Percentiles rank a stretch among this genome's conserved stretches.
phyloP scores from a whole-genome alignment of 2,329 filamentous ascomycete species.

The Cordyceps cateniannulata region DNA sequence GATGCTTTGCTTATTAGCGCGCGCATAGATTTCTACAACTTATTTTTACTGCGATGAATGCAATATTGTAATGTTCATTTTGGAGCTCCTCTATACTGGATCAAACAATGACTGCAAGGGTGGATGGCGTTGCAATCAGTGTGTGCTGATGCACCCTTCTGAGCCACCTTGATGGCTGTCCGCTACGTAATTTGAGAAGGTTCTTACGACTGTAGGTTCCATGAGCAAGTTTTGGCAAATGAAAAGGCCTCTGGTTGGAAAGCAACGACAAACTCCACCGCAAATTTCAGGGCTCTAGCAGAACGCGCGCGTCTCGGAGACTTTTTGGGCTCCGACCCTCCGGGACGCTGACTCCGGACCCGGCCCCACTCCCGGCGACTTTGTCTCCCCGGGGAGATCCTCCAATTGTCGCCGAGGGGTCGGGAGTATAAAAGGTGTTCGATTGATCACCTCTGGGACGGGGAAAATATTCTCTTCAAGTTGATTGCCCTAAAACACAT shows the following conservation, averaged over 20 bases:
- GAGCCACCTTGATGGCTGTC: not conserved
- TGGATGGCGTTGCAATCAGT: not conserved
- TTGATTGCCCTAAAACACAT: too few species aligned
- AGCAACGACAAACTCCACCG: too few species aligned
- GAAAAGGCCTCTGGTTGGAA: too few species aligned
- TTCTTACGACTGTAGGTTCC: too few species aligned
- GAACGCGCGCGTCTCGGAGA: not conserved
- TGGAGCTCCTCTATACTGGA: not conserved
- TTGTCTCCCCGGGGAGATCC: not conserved
- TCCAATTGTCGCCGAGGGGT: not conserved
- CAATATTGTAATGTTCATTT: not conserved
- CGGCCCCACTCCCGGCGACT: constrained; percentile 1
- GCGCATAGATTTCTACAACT: not conserved
- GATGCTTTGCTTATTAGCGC: too few species aligned
- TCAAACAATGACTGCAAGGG: not conserved
- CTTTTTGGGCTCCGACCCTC: not conserved
- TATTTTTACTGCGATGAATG: not conserved
- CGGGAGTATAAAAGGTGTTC: not conserved
- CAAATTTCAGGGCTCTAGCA: not conserved
- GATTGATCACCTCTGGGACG: not conserved
- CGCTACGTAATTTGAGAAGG: too few species aligned
- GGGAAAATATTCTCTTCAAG: too few species aligned
- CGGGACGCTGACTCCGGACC: not conserved
- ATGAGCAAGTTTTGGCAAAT: not conserved
- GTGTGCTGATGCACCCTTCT: not conserved